A percentile compares a stretch with the other conserved stretches of the same genome.
Conservation (phyloP, 257 asterid species). For the Thymus quinquecostatus region DNA sequence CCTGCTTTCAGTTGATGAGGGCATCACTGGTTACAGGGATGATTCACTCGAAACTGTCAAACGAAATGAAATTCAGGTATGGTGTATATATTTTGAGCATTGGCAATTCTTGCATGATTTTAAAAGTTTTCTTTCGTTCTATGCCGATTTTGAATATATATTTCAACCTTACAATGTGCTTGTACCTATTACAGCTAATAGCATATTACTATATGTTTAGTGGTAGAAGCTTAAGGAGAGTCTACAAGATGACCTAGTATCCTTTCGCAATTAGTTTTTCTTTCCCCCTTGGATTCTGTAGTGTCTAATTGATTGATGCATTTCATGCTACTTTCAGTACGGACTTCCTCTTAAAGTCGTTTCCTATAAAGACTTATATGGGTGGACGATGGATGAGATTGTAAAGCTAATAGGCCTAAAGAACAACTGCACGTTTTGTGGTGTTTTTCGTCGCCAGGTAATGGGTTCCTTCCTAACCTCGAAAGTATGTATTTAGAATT, state of each 20-base stretch:
- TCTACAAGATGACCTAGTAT: neutral
- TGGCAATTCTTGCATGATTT: slow-evolving; percentile 15
- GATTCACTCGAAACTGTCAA: slow-evolving; percentile 98
- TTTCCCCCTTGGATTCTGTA: neutral
- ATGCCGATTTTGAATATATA: neutral
- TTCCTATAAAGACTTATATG: slow-evolving; percentile 89
- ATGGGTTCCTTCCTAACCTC: neutral
- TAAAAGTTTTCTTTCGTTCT: neutral
- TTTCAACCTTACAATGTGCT: slow-evolving; percentile 10
- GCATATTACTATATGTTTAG: neutral
- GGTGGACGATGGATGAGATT: slow-evolving; percentile 99
- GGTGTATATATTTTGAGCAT: too few relatives aligned
- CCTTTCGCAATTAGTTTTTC: neutral
- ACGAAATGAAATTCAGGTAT: slow-evolving; percentile 94
- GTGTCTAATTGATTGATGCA: slow-evolving; percentile 23
- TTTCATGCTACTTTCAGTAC: slow-evolving; percentile 54
- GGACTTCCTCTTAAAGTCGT: slow-evolving; percentile 95
- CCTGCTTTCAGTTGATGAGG: slow-evolving; percentile 94
- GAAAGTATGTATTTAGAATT: neutral
- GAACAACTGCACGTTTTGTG: slow-evolving; percentile 98
- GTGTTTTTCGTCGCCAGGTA: slow-evolving; percentile 99
- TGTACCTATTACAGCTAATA: slow-evolving; percentile 2
- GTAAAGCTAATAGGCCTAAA: slow-evolving; percentile 94
- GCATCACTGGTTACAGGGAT: slow-evolving; percentile 97
- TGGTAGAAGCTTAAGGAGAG: neutral